Conservation (phyloP, 495 filamentous ascomycete genomes). For the Daldinia vernicosa region DNA sequence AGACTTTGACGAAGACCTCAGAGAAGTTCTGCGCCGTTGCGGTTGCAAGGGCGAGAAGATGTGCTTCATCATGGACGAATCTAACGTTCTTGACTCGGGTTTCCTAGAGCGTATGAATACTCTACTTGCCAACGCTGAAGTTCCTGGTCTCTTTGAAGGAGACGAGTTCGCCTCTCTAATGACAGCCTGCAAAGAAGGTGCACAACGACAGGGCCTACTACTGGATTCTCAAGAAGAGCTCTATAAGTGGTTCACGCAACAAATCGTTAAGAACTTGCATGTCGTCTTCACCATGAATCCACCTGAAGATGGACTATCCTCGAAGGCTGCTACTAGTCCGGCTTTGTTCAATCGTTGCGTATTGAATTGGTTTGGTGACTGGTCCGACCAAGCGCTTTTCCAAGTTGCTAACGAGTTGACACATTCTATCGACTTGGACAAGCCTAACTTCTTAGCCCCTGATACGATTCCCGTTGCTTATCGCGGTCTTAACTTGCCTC, state of each 20-base stretch:
- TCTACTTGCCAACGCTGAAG: slow-evolving; percentile 95
- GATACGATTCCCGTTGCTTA: slow-evolving; percentile 93
- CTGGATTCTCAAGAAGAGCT: slow-evolving; percentile 97
- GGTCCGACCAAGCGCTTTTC: slow-evolving; percentile 98
- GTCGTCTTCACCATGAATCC: slow-evolving; percentile 99
- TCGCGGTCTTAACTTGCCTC: slow-evolving; percentile 81
- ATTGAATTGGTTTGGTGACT: slow-evolving; percentile 99
- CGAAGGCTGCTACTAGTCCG: slow-evolving; percentile 95
- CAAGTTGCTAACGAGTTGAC: slow-evolving; percentile 97
- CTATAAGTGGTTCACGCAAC: slow-evolving; percentile 99
- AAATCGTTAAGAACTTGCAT: slow-evolving; percentile 98
- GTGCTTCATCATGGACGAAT: slow-evolving; percentile 99
- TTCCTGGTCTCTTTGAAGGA: slow-evolving; percentile 96
- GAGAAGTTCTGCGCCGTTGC: slow-evolving; percentile 89
- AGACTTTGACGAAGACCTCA: slow-evolving; percentile 97
- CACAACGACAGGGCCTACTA: slow-evolving; percentile 92
- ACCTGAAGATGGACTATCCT: slow-evolving; percentile 92
- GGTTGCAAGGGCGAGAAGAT: slow-evolving; percentile 99
- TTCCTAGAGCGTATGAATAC: slow-evolving; percentile 99
- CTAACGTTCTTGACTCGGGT: slow-evolving; percentile 96
- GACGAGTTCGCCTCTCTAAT: slow-evolving; percentile 96
- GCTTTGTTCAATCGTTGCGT: slow-evolving; percentile 99
- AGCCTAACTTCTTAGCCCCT: slow-evolving; percentile 82
- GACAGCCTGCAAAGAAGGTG: slow-evolving; percentile 98
- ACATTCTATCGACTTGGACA: slow-evolving; percentile 92